Evolutionary conservation across 2,329 filamentous ascomycete species (phyloP).

Genomic region (Sphaerostilbella broomeana): DNA sequence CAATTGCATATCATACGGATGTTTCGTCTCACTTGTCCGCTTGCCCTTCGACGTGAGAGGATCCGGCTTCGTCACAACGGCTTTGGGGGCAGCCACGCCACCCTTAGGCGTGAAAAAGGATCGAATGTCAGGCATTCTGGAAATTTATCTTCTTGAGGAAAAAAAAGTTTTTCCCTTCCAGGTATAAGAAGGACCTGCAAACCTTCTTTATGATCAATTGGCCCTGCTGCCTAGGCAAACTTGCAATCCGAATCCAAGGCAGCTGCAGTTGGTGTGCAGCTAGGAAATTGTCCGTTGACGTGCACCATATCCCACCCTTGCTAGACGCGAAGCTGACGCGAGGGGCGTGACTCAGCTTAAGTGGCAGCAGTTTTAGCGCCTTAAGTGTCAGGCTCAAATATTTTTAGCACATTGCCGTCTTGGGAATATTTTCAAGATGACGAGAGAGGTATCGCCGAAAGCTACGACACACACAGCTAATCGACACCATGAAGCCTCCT

Average conservation of each 20-base stretch:
- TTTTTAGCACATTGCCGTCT: slow-evolving; percentile 4
- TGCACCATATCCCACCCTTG: slow-evolving; percentile 23
- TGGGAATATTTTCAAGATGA: slow-evolving; percentile 30
- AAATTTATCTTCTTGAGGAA: neutral
- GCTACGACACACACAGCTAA: slow-evolving; percentile 18
- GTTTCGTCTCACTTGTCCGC: slow-evolving; percentile 36
- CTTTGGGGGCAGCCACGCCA: slow-evolving; percentile 46
- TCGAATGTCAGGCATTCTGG: slow-evolving; percentile 78
- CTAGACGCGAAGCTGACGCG: slow-evolving; percentile 41
- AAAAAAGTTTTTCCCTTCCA: too few relatives aligned
- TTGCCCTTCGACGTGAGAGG: slow-evolving; percentile 36
- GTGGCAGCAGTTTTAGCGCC: slow-evolving; percentile 17
- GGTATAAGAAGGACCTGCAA: slow-evolving; percentile 6
- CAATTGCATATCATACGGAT: neutral
- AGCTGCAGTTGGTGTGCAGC: slow-evolving; percentile 17
- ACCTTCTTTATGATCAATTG: slow-evolving; percentile 19
- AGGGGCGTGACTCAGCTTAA: slow-evolving; percentile 34
- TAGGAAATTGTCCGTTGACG: slow-evolving; percentile 27
- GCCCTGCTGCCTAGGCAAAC: slow-evolving; percentile 18
- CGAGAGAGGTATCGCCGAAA: slow-evolving; percentile 14
- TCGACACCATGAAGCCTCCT: slow-evolving; percentile 40
- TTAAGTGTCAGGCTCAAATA: slow-evolving; percentile 21
- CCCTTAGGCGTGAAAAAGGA: slow-evolving; percentile 82
- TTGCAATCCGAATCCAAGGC: slow-evolving; percentile 15
- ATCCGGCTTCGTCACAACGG: slow-evolving; percentile 39